Percentiles rank a stretch among this genome's conserved stretches.
Conservation (phyloP, 345 rosid genomes). For the Euphorbia tirucalli region DNA sequence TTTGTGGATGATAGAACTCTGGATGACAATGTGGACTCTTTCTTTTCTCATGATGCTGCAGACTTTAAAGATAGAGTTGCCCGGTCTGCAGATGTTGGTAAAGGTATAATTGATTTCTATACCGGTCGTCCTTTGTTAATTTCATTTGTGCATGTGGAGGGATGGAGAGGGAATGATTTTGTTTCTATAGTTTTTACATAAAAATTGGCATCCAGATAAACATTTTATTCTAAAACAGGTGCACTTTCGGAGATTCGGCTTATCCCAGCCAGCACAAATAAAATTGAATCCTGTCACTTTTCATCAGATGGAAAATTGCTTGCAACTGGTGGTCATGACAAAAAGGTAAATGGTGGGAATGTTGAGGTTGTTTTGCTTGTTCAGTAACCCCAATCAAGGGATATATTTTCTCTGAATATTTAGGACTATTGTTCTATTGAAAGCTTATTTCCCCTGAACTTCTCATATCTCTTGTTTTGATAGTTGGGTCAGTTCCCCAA, state of each 20-base stretch:
- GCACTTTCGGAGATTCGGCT: conserved; percentile 43
- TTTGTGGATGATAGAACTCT: conserved; percentile 53
- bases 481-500: not conserved
- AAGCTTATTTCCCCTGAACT: not conserved
- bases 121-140: not conserved
- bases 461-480: not conserved
- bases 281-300: conserved; percentile 66
- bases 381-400: not conserved
- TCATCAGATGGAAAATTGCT: conserved; percentile 68
- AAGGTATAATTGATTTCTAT: conserved; percentile 37
- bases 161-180: not conserved
- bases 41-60: conserved; percentile 48
- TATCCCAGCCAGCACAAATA: conserved; percentile 40
- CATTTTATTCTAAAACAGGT: conserved; percentile 31
- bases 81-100: conserved; percentile 34
- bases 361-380: not conserved
- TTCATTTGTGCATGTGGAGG: not conserved
- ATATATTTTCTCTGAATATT: not conserved
- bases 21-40: conserved; percentile 58
- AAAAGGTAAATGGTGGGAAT: conserved; percentile 36
- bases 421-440: not conserved
- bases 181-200: not conserved
- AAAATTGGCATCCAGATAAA: conserved; percentile 2
- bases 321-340: conserved; percentile 68
- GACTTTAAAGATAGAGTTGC: conserved; percentile 44